Evolutionary conservation across 768 basidiomycete genomes (phyloP).

Genomic region (Saitozyma sp.): DNA sequence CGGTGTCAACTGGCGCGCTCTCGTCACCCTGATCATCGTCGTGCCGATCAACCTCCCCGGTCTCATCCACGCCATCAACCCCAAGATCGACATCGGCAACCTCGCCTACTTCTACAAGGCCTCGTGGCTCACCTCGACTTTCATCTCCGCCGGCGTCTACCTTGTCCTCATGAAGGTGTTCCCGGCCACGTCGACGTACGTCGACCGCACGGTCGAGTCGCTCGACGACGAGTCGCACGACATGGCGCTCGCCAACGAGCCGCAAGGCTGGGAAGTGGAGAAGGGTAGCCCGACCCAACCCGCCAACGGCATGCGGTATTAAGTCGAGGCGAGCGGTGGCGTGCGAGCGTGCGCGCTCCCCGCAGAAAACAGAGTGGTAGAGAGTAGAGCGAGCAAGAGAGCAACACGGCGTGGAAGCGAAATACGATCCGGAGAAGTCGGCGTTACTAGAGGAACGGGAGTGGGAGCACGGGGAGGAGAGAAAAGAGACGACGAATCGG

Average conservation of each 20-base stretch:
- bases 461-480: no score
- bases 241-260: neutral
- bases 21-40: conserved; percentile 66
- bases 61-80: conserved; percentile 71
- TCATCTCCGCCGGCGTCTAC: conserved; percentile 52
- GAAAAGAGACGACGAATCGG: no score
- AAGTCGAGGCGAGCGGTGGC: no score
- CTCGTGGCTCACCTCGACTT: conserved; percentile 49
- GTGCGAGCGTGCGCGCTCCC: no score
- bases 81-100: conserved; percentile 66
- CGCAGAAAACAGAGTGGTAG: no score
- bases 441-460: no score
- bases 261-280: no score
- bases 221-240: conserved; percentile 17
- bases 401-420: no score
- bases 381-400: no score
- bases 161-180: conserved; percentile 51
- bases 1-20: conserved; percentile 81
- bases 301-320: no score
- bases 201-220: conserved; percentile 45
- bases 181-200: conserved; percentile 54
- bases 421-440: no score
- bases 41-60: conserved; percentile 75
- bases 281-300: no score
- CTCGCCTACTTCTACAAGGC: conserved; percentile 66